Percentiles rank a stretch among this genome's conserved stretches.
Conservation (phyloP, 306 rosid species). For the Vicia villosa region DNA sequence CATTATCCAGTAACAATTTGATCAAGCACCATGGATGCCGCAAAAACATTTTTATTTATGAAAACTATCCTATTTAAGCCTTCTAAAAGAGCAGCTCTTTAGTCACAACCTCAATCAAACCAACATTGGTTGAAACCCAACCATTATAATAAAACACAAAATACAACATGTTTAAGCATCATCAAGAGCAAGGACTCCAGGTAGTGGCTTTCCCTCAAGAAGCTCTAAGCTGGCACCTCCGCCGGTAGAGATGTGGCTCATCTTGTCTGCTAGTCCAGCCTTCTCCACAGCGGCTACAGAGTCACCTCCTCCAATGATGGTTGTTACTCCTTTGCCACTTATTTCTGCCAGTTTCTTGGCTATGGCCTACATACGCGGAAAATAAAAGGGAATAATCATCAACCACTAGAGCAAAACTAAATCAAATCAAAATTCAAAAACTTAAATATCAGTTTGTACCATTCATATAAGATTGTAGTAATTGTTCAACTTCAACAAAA, state of each 20-base stretch:
- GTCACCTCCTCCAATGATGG: conserved; percentile 97
- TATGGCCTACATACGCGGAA: conserved; percentile 52
- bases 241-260: conserved; percentile 98
- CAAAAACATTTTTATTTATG: conserved; percentile 47
- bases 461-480: background rate
- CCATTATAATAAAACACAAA: conserved; percentile 40
- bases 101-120: conserved; percentile 12
- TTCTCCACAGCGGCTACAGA: conserved; percentile 98
- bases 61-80: conserved; percentile 50
- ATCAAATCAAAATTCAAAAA: background rate
- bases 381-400: background rate
- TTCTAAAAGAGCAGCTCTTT: conserved; percentile 51
- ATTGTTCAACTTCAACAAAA: background rate
- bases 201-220: conserved; percentile 94
- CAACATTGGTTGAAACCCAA: conserved; percentile 53
- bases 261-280: conserved; percentile 88
- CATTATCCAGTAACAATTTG: conserved; percentile 32
- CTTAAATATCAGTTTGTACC: background rate
- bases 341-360: conserved; percentile 91
- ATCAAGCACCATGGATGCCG: conserved; percentile 29
- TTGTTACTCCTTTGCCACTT: conserved; percentile 86
- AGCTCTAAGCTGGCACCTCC: conserved; percentile 99
- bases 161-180: conserved; percentile 54
- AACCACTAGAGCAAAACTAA: background rate
- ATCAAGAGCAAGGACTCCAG: conserved; percentile 91